Evolutionary conservation across 306 rosid genomes (phyloP), one percentile per base, ranked within the genome.

Genomic region (Medicago arabica): DNA sequence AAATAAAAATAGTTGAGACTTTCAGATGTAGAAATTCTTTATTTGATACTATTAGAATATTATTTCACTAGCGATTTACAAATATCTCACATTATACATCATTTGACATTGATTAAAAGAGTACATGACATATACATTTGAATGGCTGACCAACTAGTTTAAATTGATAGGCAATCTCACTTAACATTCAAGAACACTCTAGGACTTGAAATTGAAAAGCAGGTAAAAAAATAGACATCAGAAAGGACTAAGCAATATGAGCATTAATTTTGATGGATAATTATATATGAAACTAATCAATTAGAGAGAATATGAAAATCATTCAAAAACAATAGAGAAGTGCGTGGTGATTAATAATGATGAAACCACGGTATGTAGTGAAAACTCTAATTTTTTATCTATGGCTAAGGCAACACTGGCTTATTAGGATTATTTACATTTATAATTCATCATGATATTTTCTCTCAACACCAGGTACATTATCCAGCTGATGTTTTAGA

Each of bases 391-490:
- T 6, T 46, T 46, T 34, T 34, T 34, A 46, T 46, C 2, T 46
- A 46, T 12, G 51, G 16, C 51, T 12, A 46, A 34, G 38, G 0
- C 38, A 34, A 34, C 7, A 5, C 5, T 34, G 7, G 38, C 38
- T 34, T 34, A 34, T 34, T 4, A 46, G 13, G 16, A 46, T 23
- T 38, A 55, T 28, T 6, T 9, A 65, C 50, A 74, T 71, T 86
- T 81, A 93, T 43, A 88, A 59, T 67, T 91, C 91, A 66, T 93
- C 98, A 11, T 65, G 83, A 62, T 7, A 14, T 44, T 79, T 74
- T 71, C 58, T 83, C 44, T 67, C 82, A 1, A 60, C 79, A 39
- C 12, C 51, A 34, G 83, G 15, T 51, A 36, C 68, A 28, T 7
- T 50, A 25, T n/a, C 18, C 19, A 11, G 74, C 31, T 79, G 90